These are phyloP conservation scores for Dryas integrifolia DNA, from an alignment of 331 rosid species.

Conservation along the genomic window DNA sequence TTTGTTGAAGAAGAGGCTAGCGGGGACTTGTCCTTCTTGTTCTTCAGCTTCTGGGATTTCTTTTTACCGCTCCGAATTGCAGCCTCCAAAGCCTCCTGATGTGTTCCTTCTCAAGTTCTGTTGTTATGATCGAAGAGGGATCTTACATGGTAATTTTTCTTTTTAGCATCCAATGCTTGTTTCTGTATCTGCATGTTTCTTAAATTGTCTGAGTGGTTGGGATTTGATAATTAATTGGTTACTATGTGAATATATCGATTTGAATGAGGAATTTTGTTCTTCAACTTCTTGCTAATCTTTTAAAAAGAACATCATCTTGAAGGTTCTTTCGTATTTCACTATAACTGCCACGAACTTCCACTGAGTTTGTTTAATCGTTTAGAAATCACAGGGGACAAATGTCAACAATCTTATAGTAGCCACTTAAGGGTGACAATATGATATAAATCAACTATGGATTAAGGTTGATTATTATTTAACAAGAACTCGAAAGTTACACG, in stretches of 20 bases:
- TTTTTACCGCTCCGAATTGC: constrained; percentile 53
- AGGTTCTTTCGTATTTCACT: no score
- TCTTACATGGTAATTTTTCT: constrained; percentile 68
- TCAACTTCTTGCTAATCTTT: background rate
- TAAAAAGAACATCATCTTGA: no score
- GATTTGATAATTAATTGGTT: background rate
- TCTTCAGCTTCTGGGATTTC: constrained; percentile 76
- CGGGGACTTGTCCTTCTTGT: constrained; percentile 78
- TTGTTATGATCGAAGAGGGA: constrained; percentile 79
- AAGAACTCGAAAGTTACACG: no score
- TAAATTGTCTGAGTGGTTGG: background rate
- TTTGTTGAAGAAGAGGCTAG: constrained; percentile 71
- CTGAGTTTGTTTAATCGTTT: background rate
- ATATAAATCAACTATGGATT: no score
- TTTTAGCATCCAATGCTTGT: background rate
- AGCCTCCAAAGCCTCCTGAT: constrained; percentile 57
- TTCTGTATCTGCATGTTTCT: constrained; percentile 4
- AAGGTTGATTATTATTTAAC: no score
- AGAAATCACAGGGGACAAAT: background rate
- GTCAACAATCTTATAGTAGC: background rate
- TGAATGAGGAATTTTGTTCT: background rate
- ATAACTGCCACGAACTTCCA: no score
- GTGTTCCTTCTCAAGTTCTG: constrained; percentile 72
- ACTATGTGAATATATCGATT: background rate
- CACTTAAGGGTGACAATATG: no score